Evolutionary conservation across 129 eudicot species (phyloP), one percentile per base, ranked within the genome.

Genomic region (Centella asiatica): DNA sequence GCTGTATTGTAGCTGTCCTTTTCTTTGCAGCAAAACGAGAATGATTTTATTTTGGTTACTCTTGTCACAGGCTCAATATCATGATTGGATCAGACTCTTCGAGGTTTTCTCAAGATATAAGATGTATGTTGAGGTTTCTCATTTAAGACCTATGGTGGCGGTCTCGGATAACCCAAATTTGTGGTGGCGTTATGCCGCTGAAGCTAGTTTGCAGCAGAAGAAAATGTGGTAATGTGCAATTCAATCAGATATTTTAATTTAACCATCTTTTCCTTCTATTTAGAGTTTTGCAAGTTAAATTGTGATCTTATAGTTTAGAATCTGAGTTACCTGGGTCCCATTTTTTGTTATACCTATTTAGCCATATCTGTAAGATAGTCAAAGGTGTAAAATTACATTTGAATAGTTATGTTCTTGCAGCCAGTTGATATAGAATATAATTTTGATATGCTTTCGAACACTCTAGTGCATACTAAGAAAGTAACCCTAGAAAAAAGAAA

Each of bases 171-270:
- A 61, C 67, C 89, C 96, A 32, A 73, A 59, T 55, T 70, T 83
- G 57, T 93, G 99, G 99, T 93, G 99, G 99, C 87, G 74, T 53
- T 93, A 82, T 80, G 96, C 92, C 62, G 82, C 88, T 64, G 95
- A 88, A 72, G 99, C 95, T 60, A 79, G 76, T 6, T 64, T 93
- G 80, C 96, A 87, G 76, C 95, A 82, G 85, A 85, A 81, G 80
- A 87, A 78, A 75, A 72, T 93, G 95, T 76, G 95, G 96, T 87
- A 92, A 48, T 70, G 10, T 34, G 72, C 51, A 29, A 44, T 17
- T 34, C 5, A 9, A 34, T 34, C 39, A 34, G 39, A 34, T 34
- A 34, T 3, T 34, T 34, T 34, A 4, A 34, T 9, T 9, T 34
- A 34, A 4, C 9, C 5, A 34, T 34, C 39, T 34, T 34, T 26